Evolutionary conservation across 139 green algal genomes (phyloP), one percentile per base, ranked within the genome.

Genomic region (Haematococcus lacustris): DNA sequence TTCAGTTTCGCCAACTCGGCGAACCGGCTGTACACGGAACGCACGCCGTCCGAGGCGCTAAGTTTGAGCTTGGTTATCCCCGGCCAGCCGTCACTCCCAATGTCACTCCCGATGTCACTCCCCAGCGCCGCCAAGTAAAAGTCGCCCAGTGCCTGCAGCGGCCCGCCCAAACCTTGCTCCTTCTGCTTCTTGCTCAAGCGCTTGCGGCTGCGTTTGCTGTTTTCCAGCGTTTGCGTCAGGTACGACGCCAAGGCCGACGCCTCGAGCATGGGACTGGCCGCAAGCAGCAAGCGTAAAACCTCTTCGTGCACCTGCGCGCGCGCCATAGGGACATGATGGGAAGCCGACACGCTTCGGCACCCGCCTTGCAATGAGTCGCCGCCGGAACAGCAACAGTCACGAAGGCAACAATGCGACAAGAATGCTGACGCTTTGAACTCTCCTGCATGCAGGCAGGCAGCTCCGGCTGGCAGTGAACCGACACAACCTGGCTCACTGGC

Each of bases 271-370:
- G 76, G 73, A 23, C 81, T 75, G 0, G 85, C 85, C 1, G 76
- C 84, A 68, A 88, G 78, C 74, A 94, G 77, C 75, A 94, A 76
- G 32, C 84, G 84, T 73, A 94, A 71, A 38, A 93, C 82, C 82
- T 93, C 86, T 71, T 91, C 83, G 47, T 94, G 89, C 64, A 87
- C 83, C 82, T 92, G 76, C 17, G 51, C 3, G 40, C 40, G 62
- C 2, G 43, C 9, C 17, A 17, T 35, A 30, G 53, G 21, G 21
- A 30, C 21, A 25, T 63, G 53, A 32, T 26, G 53, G 4, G 53
- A 25, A 63, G n/a, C n/a, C n/a, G n/a, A n/a, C n/a, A n/a, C n/a
- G n/a, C n/a, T n/a, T n/a, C n/a, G n/a, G n/a, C n/a, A n/a, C n/a
- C n/a, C n/a, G n/a, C n/a, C n/a, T n/a, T n/a, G n/a, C n/a, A n/a